Evolutionary conservation across 2,329 filamentous ascomycete species (phyloP).

Genomic region (Botrytis squamosa): DNA sequence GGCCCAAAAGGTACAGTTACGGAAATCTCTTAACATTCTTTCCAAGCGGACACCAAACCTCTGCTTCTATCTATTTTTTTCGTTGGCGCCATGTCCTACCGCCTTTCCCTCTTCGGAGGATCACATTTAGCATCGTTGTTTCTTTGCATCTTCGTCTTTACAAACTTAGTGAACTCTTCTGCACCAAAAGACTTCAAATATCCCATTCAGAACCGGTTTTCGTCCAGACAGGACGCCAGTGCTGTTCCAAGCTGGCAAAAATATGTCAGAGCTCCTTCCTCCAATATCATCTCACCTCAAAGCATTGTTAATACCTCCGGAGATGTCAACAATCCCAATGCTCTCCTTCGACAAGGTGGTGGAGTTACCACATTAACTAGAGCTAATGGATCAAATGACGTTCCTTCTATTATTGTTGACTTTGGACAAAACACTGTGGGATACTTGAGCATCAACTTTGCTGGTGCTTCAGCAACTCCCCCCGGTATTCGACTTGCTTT

Average conservation of each 20-base stretch:
- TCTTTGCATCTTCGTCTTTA: not conserved
- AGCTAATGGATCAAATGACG: slow-evolving; percentile 21
- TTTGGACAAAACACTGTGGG: slow-evolving; percentile 51
- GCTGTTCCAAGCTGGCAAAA: slow-evolving; percentile 39
- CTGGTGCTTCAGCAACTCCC: slow-evolving; percentile 36
- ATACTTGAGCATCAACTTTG: slow-evolving; percentile 45
- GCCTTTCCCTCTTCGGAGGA: not conserved
- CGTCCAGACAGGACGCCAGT: not conserved
- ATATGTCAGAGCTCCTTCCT: slow-evolving; percentile 44
- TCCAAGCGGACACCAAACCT: not conserved
- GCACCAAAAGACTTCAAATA: not conserved
- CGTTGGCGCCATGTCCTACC: not conserved
- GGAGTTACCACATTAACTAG: slow-evolving; percentile 39
- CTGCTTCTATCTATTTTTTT: not conserved
- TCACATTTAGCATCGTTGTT: not conserved
- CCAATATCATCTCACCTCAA: slow-evolving; percentile 38
- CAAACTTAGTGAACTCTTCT: not conserved
- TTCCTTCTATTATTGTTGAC: slow-evolving; percentile 48
- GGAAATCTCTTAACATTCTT: not conserved
- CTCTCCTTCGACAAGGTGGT: slow-evolving; percentile 36
- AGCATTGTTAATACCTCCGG: slow-evolving; percentile 41
- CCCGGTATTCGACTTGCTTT: slow-evolving; percentile 48
- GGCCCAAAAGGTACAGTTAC: not conserved
- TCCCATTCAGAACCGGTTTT: not conserved
- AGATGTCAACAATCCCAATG: slow-evolving; percentile 43